Base-by-base conservation (phyloP, 73 alveolate species). In the Paramecium primaurelia region DNA sequence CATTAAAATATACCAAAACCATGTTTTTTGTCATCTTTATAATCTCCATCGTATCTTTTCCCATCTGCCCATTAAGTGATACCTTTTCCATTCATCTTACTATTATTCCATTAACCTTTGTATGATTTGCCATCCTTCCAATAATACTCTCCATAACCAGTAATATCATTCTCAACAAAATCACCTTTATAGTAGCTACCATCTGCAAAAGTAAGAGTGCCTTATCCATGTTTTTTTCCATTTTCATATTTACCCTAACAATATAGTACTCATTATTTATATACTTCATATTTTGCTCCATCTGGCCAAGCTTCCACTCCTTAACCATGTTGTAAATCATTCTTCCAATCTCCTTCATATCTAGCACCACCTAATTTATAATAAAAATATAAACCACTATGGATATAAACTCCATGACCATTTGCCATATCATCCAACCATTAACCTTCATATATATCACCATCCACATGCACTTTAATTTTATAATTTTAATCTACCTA, bases 381-480 rank as follows among this genome's bases (percentile, higher is more conserved):
- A 40, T 12, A 44, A 71, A 45, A 25, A 3, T 32, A 28, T 28
- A 2, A 32, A 86, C 85, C 91, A 8, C 93, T 92, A 91, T 86
- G 97, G n/a, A 92, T 49, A 88, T 93, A 95, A 44, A 49, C 85
- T 77, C 92, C 93, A n/a, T 58, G 32, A 7, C 99, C 98, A 77
- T 94, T 96, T 3, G 98, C 97, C 86, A 88, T 96, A 69, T 96
- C 98, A 68, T 96, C 92, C 26, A 58, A 47, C 97, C 99, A 96
- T 59, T 95, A 96, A 9, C 99, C 99, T 49, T 96, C 99, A 92
- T 96, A 96, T 0, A 95, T 77, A 85, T 96, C 98, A 2, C 98
- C 98, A 83, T 94, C 98, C 14, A 95, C 95, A 88, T 95, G 99
- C 16, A 77, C 96, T 92, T 75, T 92, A 90, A 14, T 97, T 97